phyloP scores from a whole-genome alignment of 2,329 filamentous ascomycete genomes.

The Zalaria obscura region DNA sequence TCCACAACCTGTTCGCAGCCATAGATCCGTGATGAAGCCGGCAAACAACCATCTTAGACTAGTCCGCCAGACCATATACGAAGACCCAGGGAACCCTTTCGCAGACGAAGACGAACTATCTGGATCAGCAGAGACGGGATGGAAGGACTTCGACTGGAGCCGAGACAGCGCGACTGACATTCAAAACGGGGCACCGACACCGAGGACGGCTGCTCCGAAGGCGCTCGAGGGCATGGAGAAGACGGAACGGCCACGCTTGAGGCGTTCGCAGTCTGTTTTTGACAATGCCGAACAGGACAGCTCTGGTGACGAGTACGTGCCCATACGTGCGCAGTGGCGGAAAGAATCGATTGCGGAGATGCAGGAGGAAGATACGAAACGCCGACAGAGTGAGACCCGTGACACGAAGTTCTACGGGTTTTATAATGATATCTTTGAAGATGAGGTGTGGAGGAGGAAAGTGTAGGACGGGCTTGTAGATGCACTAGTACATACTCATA shows the following conservation, averaged over 20 bases:
- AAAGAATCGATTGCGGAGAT: not conserved
- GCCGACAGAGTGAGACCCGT: not conserved
- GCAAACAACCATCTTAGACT: not conserved
- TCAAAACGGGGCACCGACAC: too few relatives aligned
- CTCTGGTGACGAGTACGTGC: not conserved
- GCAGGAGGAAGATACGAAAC: not conserved
- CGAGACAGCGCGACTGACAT: too few relatives aligned
- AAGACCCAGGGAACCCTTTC: conserved; percentile 1
- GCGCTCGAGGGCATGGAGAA: too few relatives aligned
- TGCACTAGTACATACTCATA: too few relatives aligned
- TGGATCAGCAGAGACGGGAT: not conserved
- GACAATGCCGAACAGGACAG: too few relatives aligned
- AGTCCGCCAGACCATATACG: not conserved
- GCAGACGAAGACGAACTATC: not conserved
- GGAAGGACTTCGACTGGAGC: not conserved
- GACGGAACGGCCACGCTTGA: too few relatives aligned
- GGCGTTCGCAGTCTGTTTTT: too few relatives aligned
- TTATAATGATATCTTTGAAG: conserved; percentile 2
- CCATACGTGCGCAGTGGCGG: conserved; percentile 1
- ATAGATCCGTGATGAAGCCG: not conserved
- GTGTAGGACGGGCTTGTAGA: too few relatives aligned
- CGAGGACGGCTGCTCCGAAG: too few relatives aligned
- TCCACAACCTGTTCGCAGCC: not conserved
- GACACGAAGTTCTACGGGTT: conserved; percentile 4
- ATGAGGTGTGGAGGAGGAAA: too few relatives aligned